These are phyloP conservation scores for Penicillium salamii DNA, from an alignment of 495 filamentous ascomycete species.

Conservation along the genomic window DNA sequence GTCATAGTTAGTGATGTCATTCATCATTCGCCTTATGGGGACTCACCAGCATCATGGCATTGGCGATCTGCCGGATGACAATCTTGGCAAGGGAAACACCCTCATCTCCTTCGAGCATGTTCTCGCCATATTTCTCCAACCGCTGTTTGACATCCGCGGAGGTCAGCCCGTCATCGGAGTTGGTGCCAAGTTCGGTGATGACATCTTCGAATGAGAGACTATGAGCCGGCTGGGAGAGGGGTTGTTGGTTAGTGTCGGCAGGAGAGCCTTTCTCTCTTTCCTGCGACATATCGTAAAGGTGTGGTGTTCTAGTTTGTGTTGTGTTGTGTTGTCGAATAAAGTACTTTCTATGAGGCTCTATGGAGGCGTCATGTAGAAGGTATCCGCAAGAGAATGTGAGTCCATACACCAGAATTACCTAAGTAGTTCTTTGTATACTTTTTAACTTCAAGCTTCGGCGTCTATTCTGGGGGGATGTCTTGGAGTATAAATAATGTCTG, in stretches of 20 bases:
- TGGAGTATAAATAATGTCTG: constrained; percentile 18
- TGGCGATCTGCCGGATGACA: constrained; percentile 59
- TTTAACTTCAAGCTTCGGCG: not conserved
- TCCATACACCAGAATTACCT: constrained; percentile 30
- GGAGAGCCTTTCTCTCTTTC: constrained; percentile 44
- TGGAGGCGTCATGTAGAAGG: constrained; percentile 37
- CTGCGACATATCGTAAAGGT: constrained; percentile 41
- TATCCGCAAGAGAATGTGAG: constrained; percentile 34
- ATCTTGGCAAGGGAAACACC: constrained; percentile 58
- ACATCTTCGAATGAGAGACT: constrained; percentile 53
- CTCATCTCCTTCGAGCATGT: constrained; percentile 57
- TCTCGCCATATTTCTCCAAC: constrained; percentile 55
- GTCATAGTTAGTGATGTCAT: not conserved
- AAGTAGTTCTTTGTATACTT: not conserved
- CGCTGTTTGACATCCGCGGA: constrained; percentile 52
- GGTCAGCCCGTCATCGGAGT: constrained; percentile 60
- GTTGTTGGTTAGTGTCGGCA: constrained; percentile 6
- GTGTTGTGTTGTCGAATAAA: not conserved
- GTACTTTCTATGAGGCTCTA: constrained; percentile 29
- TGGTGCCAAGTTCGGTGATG: constrained; percentile 55
- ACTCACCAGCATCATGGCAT: constrained; percentile 63
- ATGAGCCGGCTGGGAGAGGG: constrained; percentile 62
- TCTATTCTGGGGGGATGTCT: not conserved
- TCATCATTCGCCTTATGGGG: not conserved
- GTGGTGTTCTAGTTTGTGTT: constrained; percentile 2